Evolutionary conservation across 2,329 filamentous ascomycete genomes (phyloP), one percentile per base, ranked within the genome.

Genomic region (Sporothrix luriei): DNA sequence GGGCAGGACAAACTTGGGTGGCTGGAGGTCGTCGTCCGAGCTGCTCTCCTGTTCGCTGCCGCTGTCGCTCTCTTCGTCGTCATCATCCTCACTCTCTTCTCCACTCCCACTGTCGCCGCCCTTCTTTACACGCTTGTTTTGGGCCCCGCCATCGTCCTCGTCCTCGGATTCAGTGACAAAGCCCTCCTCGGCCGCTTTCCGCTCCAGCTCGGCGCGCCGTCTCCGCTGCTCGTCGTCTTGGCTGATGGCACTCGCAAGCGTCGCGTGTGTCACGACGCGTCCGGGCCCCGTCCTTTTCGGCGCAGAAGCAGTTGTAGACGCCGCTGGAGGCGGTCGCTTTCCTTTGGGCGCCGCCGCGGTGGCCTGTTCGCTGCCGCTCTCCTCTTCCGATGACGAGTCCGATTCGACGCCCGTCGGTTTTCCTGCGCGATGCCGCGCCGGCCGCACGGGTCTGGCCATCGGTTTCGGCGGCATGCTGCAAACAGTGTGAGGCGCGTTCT

Each of bases 381-480:
- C 80, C 62, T 85, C 84, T 6, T 82, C 84, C 51, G 85, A 87
- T 54, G 84, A 85, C 14, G 82, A 81, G 19, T 74, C 75, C 13
- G 79, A 80, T 21, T 82, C 83, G 71, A 82, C 84, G 9, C 82
- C 85, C 2, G 84, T 82, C 19, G 90, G 83, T 79, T 97, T 98
- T 74, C 95, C 94, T 19, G 94, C 90, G 70, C 93, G 89, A 76
- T 97, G 91, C 70, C 95, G 91, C 74, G 89, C 87, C 29, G 93
- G 91, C 78, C 89, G 89, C 70, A 90, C 81, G 3, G 92, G 93
- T 77, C 97, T 97, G 72, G 94, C 93, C 73, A 94, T 98, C 92
- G 98, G 97, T 78, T 92, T 93, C 14, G 90, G 88, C 72, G 91
- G 89, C 85, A 87, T 87, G 46, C 59, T 76, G 73, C 70, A 9